Evolutionary conservation across 2,329 filamentous ascomycete genomes (phyloP).

Genomic region (Achaetomium macrosporum): DNA sequence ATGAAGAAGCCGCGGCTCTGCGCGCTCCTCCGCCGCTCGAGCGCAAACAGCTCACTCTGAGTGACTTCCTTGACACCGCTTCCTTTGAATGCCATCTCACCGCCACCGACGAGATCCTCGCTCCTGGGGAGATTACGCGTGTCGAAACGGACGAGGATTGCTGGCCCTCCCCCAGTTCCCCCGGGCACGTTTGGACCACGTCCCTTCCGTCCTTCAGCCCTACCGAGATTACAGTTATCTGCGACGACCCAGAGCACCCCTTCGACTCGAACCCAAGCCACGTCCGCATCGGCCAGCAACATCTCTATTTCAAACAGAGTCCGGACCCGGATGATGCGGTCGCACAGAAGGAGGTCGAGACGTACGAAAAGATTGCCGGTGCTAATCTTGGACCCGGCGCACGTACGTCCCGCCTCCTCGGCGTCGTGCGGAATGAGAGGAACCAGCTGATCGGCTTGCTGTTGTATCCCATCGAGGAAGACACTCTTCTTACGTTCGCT

Average conservation of each 20-base stretch:
- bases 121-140: background rate
- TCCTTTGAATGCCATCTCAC: conserved; percentile 3
- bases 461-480: conserved; percentile 3
- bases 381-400: background rate
- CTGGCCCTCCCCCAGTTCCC: background rate
- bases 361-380: conserved; percentile 1
- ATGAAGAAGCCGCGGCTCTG: background rate
- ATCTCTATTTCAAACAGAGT: background rate
- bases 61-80: background rate
- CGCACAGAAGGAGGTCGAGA: conserved; percentile 1
- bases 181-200: background rate
- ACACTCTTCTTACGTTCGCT: background rate
- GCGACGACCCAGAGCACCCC: conserved; percentile 1
- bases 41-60: background rate
- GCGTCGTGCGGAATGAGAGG: conserved; percentile 3
- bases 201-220: conserved; percentile 5
- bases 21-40: background rate
- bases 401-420: conserved; percentile 3
- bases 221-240: background rate
- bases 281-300: conserved; percentile 3
- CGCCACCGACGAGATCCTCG: conserved; percentile 2
- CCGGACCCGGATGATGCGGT: background rate
- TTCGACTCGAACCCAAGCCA: conserved; percentile 1
- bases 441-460: conserved; percentile 5
- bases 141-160: background rate